Conservation (phyloP, 2,329 filamentous ascomycete species). For the Fusarium sp. region DNA sequence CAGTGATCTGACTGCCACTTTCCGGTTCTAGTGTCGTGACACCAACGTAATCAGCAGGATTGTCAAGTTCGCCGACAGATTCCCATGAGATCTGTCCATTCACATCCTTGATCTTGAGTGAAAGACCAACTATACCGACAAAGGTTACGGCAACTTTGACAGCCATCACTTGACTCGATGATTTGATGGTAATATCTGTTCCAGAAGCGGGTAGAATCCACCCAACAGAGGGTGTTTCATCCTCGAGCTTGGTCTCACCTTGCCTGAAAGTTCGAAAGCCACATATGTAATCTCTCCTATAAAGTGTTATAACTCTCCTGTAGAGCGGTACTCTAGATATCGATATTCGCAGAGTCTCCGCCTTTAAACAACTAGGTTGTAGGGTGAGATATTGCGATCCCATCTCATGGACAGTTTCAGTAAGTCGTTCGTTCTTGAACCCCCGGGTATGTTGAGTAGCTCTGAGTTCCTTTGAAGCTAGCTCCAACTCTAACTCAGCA, state of each 20-base stretch:
- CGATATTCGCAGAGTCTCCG: not conserved
- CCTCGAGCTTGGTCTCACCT: no score
- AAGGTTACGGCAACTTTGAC: not conserved
- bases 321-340: not conserved
- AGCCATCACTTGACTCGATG: not conserved
- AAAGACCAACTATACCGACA: constrained; percentile 4
- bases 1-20: not conserved
- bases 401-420: accelerated
- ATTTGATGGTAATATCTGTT: not conserved
- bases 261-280: not conserved
- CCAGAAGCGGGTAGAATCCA: not conserved
- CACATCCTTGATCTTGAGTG: not conserved
- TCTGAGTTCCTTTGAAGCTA: not conserved
- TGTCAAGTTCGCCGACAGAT: not conserved
- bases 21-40: not conserved
- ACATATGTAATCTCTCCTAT: not conserved
- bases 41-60: not conserved
- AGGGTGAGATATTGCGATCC: not conserved
- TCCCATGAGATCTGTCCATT: accelerated
- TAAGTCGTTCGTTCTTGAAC: accelerated
- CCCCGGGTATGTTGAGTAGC: not conserved
- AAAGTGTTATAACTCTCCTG: not conserved
- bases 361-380: accelerated
- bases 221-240: not conserved
- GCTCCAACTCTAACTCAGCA: accelerated